Conservation (phyloP, 352 stramenopile genomes). For the Nannochloropsis limnetica region DNA sequence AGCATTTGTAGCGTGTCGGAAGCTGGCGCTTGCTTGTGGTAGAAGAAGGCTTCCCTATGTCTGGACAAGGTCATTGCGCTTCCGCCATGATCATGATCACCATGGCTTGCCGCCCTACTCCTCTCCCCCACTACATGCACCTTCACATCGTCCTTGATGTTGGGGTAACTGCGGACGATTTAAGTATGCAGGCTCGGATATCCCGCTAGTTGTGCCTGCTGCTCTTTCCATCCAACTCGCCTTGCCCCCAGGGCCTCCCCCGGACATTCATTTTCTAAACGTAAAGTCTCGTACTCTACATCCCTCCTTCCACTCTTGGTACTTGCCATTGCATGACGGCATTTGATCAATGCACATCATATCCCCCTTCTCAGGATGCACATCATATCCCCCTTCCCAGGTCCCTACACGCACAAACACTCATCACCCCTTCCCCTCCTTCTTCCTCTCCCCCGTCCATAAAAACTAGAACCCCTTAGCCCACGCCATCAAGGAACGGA, state of each 20-base stretch:
- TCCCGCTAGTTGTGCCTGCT: too few species aligned
- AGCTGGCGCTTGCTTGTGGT: not conserved
- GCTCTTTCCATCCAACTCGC: too few species aligned
- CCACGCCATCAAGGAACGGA: not conserved
- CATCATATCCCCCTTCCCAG: not conserved
- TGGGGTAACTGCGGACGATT: not conserved
- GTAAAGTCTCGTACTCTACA: too few species aligned
- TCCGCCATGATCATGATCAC: not conserved
- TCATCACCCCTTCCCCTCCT: not conserved
- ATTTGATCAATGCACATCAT: too few species aligned
- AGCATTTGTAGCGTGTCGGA: not conserved
- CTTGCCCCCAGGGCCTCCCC: too few species aligned
- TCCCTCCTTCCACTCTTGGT: too few species aligned
- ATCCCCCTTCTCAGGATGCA: too few species aligned
- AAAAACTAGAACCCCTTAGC: not conserved
- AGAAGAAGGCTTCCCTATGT: not conserved
- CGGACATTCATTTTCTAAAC: too few species aligned
- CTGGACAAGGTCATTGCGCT: not conserved
- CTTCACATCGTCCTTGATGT: not conserved
- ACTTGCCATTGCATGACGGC: too few species aligned
- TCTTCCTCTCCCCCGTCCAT: not conserved
- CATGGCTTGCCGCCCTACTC: not conserved
- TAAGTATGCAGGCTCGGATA: not conserved
- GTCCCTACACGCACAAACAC: not conserved
- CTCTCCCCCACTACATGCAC: not conserved